Percentiles rank a stretch among this genome's conserved stretches.
Conservation (phyloP, 140 eudicot genomes). For the Erigeron philadelphicus region DNA sequence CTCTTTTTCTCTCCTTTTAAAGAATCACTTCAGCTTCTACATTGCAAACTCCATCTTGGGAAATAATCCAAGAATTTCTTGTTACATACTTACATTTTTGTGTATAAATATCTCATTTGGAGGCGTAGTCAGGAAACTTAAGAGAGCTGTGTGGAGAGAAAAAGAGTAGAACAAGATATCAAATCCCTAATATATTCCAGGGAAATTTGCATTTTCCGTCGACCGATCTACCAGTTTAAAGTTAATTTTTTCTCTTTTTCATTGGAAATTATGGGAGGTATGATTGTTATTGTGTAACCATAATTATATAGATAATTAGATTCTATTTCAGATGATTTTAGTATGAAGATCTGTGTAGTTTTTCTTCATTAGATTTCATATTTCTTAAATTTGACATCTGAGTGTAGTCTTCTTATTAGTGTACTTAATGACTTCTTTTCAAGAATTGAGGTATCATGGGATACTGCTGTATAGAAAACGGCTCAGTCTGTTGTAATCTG, state of each 20-base stretch:
- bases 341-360: constrained; percentile 19
- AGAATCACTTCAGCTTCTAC: constrained; percentile 20
- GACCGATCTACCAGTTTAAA: constrained; percentile 12
- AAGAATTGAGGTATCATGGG: constrained; percentile 13
- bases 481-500: neutral
- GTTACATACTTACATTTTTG: neutral
- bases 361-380: constrained; percentile 3
- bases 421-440: constrained; percentile 11
- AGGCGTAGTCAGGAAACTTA: neutral
- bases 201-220: neutral
- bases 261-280: constrained; percentile 25
- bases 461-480: constrained; percentile 4
- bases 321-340: constrained; percentile 15
- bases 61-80: constrained; percentile 20
- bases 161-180: neutral
- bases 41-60: constrained; percentile 23
- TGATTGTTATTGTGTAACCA: constrained; percentile 19
- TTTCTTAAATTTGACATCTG: constrained; percentile 8
- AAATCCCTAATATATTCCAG: constrained; percentile 14
- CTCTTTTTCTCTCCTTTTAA: constrained; percentile 15
- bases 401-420: constrained; percentile 3
- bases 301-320: constrained; percentile 16
- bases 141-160: neutral
- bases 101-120: neutral
- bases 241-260: constrained; percentile 11